These are phyloP conservation scores for Neonectria magnoliae DNA, from an alignment of 2,329 filamentous ascomycete genomes.

Conservation along the genomic window DNA sequence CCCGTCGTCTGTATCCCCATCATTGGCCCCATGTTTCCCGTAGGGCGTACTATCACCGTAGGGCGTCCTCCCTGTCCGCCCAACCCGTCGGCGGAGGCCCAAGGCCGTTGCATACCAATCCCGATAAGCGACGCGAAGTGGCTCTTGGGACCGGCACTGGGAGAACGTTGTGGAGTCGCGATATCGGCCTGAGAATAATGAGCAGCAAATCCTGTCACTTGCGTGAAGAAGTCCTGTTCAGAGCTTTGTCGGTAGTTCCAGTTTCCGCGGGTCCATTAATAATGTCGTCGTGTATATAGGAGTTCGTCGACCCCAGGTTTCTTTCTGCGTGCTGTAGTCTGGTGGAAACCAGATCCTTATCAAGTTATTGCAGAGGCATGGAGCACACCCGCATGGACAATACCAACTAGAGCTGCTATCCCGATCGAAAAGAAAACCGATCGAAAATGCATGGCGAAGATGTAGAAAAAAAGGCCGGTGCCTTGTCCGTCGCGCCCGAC, in stretches of 20 bases:
- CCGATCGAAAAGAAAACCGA: not conserved
- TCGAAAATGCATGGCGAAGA: slow-evolving; percentile 36
- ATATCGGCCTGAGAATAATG: slow-evolving; percentile 18
- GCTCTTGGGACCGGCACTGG: not conserved
- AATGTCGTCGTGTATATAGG: slow-evolving; percentile 32
- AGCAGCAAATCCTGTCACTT: slow-evolving; percentile 2
- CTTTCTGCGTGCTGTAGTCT: not conserved
- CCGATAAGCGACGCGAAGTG: slow-evolving; percentile 9
- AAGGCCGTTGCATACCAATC: slow-evolving; percentile 7
- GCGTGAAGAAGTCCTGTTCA: not conserved
- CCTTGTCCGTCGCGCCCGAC: slow-evolving; percentile 9
- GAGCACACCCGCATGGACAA: slow-evolving; percentile 13
- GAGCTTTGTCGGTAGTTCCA: slow-evolving; percentile 1
- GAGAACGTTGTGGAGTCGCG: slow-evolving; percentile 18
- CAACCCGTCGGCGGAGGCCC: slow-evolving; percentile 9
- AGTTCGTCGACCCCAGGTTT: slow-evolving; percentile 12
- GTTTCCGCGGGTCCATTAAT: slow-evolving; percentile 9
- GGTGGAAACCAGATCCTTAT: not conserved
- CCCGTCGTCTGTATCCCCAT: not conserved
- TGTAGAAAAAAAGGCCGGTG: slow-evolving; percentile 30
- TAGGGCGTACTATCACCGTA: slow-evolving; percentile 5
- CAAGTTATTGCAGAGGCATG: slow-evolving; percentile 12
- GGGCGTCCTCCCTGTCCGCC: slow-evolving; percentile 4
- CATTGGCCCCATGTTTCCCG: slow-evolving; percentile 3
- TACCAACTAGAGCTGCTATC: not conserved